Percentiles rank a stretch among this genome's conserved stretches.
Evolutionary conservation across 1,284 basidiomycete genomes (phyloP).

Genomic region (Cutaneotrichosporon daszewskae): DNA sequence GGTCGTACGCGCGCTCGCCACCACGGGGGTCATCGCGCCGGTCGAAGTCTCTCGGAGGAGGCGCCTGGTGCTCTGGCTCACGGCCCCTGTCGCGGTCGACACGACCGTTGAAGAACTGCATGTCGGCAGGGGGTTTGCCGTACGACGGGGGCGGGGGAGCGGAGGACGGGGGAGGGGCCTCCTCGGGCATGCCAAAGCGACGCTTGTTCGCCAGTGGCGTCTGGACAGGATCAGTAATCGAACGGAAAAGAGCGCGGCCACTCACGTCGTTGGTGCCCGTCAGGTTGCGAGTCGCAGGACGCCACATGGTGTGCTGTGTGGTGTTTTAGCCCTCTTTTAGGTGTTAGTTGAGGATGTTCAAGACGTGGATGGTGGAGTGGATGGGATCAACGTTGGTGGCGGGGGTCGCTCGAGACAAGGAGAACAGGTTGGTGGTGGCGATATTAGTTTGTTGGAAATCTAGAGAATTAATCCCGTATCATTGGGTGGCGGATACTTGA

Average conservation of each 20-base stretch:
- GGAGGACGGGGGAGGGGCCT: slow-evolving; percentile 51
- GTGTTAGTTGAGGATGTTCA: too few species aligned
- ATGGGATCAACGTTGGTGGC: background rate
- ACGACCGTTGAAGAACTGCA: slow-evolving; percentile 44
- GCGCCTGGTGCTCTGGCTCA: slow-evolving; percentile 10
- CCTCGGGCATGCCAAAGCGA: slow-evolving; percentile 72
- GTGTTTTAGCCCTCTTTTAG: background rate
- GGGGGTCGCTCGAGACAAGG: too few species aligned
- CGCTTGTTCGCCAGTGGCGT: slow-evolving; percentile 63
- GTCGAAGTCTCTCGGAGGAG: slow-evolving; percentile 20
- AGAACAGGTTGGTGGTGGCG: too few species aligned
- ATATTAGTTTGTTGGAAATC: too few species aligned
- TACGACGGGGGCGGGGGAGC: slow-evolving; percentile 53
- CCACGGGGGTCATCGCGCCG: slow-evolving; percentile 9
- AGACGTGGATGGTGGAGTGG: background rate
- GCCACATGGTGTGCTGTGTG: slow-evolving; percentile 61
- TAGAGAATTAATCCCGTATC: too few species aligned
- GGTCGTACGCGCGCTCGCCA: slow-evolving; percentile 18
- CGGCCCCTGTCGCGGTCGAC: slow-evolving; percentile 30
- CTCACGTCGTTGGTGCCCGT: slow-evolving; percentile 50
- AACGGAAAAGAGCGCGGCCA: slow-evolving; percentile 4
- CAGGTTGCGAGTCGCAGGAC: slow-evolving; percentile 60
- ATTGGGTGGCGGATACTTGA: background rate
- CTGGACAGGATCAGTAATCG: slow-evolving; percentile 17
- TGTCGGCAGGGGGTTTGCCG: slow-evolving; percentile 32